A percentile compares a stretch with the other conserved stretches of the same genome.
Conservation (phyloP, 208 protist species). For the Perkinsela sp. region DNA sequence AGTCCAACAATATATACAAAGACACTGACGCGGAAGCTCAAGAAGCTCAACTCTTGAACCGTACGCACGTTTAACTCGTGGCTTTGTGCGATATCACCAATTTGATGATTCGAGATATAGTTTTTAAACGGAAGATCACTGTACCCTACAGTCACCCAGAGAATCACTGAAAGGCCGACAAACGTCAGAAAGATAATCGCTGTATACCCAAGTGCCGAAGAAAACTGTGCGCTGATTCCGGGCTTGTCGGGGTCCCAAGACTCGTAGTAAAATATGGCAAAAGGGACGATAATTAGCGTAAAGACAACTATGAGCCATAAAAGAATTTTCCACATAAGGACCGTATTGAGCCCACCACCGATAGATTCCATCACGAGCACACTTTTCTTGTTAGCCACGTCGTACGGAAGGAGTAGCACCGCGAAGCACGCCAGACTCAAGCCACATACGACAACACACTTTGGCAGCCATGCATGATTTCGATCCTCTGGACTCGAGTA, state of each 20-base stretch:
- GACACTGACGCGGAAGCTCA: conserved; percentile 9
- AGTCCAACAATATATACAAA: conserved; percentile 33
- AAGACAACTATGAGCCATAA: conserved; percentile 13
- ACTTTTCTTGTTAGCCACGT: conserved; percentile 32
- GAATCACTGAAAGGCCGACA: conserved; percentile 7
- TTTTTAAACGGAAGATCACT: conserved; percentile 4
- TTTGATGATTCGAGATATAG: conserved; percentile 3
- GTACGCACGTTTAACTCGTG: conserved; percentile 5
- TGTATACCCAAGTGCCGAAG: conserved; percentile 8
- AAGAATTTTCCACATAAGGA: conserved; percentile 15
- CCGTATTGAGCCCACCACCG: conserved; percentile 14
- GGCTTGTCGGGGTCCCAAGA: conserved; percentile 21
- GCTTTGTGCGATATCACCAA: conserved; percentile 4
- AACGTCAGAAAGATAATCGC: conserved; percentile 9
- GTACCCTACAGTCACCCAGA: conserved; percentile 6
- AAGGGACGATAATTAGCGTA: conserved; percentile 31
- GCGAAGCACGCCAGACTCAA: conserved; percentile 24
- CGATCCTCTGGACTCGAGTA: conserved; percentile 22
- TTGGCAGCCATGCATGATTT: conserved; percentile 18
- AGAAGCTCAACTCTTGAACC: background rate
- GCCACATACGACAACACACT: conserved; percentile 13
- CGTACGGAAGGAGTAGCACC: conserved; percentile 63
- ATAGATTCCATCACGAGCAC: conserved; percentile 3
- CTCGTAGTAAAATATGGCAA: conserved; percentile 65
- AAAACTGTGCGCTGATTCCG: conserved; percentile 7